Base-by-base conservation (phyloP, 768 basidiomycete species). In the Nidularia pulvinata region DNA sequence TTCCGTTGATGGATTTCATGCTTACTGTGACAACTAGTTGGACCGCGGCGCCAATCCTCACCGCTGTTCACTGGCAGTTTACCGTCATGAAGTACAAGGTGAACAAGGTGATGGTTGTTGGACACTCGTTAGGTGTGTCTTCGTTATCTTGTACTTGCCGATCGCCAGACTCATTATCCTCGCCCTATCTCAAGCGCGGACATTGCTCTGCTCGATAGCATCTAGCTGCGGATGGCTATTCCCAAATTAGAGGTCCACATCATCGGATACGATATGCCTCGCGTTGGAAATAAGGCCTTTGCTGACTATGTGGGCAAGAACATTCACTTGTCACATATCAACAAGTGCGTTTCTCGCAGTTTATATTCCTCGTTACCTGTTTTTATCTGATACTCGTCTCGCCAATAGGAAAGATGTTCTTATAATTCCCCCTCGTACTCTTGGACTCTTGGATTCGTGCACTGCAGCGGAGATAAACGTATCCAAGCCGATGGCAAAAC, bases 271-370 rank as follows among this genome's bases (percentile, higher is more conserved):
- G 48, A 33, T 7, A 19, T 4, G 16, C 48, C 48, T 13, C 22
- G 48, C 9, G 48, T 49, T 19, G 48, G 48, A 25, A 49, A 35
- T 33, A 16, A 49, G 34, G 48, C 48, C 13, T 49, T 49, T 32
- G 19, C 44, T n/a, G 48, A 49, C 33, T 49, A 25, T 22, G 19
- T 49, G 9, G 48, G 34, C 33, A 11, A 16, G 14, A 30, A 3
- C 19, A 33, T 49, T 4, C 22, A 16, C 7, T 14, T 49, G 19
- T 4, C 48, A 33, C 33, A 35, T 32, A 33, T 49, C 34, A 49
- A 25, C 48, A 30, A 49, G 48, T 49, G 34, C 16, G 22, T 14
- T 16, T 13, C 13, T 25, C 25, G 25, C 25, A 4, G 25, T 25
- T 25, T 25, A 25, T 25, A 25, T 25, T 25, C 25, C 25, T n/a